Base-by-base conservation (phyloP, 805 yeast species). In the Kodamaea jinghongensis region DNA sequence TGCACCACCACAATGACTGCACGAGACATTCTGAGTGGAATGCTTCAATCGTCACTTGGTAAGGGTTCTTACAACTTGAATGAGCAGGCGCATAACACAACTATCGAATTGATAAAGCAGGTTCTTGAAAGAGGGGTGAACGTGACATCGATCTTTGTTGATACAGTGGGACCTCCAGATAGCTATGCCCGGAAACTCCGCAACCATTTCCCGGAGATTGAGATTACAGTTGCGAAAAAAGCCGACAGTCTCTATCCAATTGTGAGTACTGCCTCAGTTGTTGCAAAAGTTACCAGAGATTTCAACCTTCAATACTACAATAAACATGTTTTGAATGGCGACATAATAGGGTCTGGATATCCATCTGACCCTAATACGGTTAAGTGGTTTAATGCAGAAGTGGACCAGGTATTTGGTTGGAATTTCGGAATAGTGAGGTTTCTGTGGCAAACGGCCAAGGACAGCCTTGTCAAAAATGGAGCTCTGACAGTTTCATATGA, bases 271-370 rank as follows among this genome's bases (percentile, higher is more conserved):
- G 99, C 99, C 0, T 84, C 95, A 14, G 86, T 93, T 34, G 90
- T 90, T 33, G 99, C 99, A 7, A 93, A 93, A 57, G 99, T 93
- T 5, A 89, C 98, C 0, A 75, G 99, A 55, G 99, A 93, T 58
- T 61, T 76, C 33, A 72, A 76, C 30, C 61, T 85, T 45, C 48
- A 62, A 25, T 52, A 58, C 48, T 65, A 53, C 45, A 46, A 58
- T 42, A 29, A 70, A 40, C 42, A 52, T 43, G 32, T 53, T 43
- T 36, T 70, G 8, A 56, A 50, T 38, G 66, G 61, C 22, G 79
- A 81, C 65, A 43, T 31, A 3, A 34, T 67, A 4, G 99, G 99
- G 1, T 86, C 95, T 0, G 99, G 99, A 1, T 93, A 93, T 59
- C 98, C 99, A 0, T 77, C 90, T 3, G 99, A 93, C 60, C 95